A percentile compares a stretch with the other conserved stretches of the same genome.
Evolutionary conservation across 108 stramenopile genomes (phyloP).

Genomic region (Conticribra weissflogii): DNA sequence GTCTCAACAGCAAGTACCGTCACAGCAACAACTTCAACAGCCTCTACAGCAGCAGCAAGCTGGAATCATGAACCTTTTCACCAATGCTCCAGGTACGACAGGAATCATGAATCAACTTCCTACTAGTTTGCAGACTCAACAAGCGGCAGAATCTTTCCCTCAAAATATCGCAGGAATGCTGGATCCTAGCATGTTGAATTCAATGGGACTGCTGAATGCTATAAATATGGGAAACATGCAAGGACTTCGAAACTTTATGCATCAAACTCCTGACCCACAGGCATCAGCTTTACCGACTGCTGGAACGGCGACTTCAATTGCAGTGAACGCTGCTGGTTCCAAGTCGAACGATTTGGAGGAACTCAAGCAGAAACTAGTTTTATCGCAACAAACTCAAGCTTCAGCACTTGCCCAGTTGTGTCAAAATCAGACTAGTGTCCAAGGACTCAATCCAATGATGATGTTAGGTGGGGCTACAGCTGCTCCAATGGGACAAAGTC

Average conservation of each 20-base stretch:
- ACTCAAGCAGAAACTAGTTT: not conserved
- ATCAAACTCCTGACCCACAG: not conserved
- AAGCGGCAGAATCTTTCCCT: not conserved
- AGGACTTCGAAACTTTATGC: not conserved
- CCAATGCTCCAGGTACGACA: no score
- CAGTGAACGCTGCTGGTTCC: no score
- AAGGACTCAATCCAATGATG: constrained; percentile 22
- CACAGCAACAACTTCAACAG: not conserved
- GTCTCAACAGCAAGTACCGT: no score
- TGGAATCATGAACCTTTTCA: not conserved
- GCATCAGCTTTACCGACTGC: not conserved
- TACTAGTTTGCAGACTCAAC: not conserved
- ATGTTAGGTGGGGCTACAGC: constrained; percentile 4
- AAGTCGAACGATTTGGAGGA: not conserved
- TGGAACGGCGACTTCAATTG: not conserved
- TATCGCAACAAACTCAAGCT: not conserved
- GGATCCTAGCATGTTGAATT: not conserved
- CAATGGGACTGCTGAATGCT: constrained; percentile 13
- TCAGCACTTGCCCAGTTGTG: constrained; percentile 9
- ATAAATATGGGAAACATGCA: not conserved
- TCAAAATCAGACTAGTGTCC: not conserved
- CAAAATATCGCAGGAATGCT: not conserved
- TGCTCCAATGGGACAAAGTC: not conserved
- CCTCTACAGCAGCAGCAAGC: not conserved
- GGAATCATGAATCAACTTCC: not conserved